phyloP scores from a whole-genome alignment of 208 protist species.

The Herpetomonas tarakana region DNA sequence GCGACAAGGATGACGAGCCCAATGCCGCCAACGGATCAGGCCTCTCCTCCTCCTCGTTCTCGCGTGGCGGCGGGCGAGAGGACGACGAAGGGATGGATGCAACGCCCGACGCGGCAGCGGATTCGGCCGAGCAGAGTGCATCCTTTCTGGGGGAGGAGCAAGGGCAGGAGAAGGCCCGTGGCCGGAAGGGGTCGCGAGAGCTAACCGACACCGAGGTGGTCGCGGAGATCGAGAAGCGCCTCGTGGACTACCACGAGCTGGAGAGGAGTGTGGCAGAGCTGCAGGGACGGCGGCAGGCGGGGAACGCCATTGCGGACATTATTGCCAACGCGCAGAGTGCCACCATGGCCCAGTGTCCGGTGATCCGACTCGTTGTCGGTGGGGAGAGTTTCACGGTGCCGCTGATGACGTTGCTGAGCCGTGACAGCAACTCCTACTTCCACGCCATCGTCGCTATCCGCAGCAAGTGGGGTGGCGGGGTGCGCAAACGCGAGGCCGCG shows the following conservation, averaged over 20 bases:
- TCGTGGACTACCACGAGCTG: constrained; percentile 16
- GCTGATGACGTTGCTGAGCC: constrained; percentile 42
- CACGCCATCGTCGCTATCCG: constrained; percentile 9
- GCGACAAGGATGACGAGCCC: neutral
- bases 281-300: constrained; percentile 6
- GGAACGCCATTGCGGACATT: constrained; percentile 17
- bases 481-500: neutral
- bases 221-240: constrained; percentile 14
- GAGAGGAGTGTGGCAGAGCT: constrained; percentile 14
- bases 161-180: too few species aligned
- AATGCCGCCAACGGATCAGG: neutral
- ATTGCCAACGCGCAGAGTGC: constrained; percentile 8
- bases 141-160: too few species aligned
- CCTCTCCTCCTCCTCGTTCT: constrained; percentile 2
- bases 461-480: neutral
- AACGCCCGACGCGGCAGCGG: too few species aligned
- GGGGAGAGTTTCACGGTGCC: constrained; percentile 78
- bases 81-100: too few species aligned
- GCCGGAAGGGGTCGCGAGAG: too few species aligned
- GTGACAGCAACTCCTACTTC: constrained; percentile 29
- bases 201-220: constrained; percentile 8
- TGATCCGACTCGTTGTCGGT: constrained; percentile 75
- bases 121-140: too few species aligned
- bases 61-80: neutral
- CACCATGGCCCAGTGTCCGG: constrained; percentile 10